phyloP scores from a whole-genome alignment of 305 asterid species.

The Withania somnifera region DNA sequence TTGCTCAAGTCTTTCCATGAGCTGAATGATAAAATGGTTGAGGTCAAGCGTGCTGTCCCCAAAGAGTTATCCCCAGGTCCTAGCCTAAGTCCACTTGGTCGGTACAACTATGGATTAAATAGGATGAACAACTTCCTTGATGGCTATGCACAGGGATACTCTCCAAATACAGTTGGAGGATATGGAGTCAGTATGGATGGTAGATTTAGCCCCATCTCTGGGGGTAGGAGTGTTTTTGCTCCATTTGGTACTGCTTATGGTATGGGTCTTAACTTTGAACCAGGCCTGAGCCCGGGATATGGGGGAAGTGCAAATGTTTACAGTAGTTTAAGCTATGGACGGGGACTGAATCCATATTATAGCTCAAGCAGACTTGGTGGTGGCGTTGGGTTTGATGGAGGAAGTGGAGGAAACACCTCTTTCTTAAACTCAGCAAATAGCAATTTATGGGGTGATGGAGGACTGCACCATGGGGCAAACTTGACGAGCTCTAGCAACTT shows the following conservation, averaged over 20 bases:
- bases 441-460: slow-evolving; percentile 31
- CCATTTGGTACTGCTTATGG: slow-evolving; percentile 26
- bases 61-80: slow-evolving; percentile 36
- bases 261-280: slow-evolving; percentile 28
- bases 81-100: slow-evolving; percentile 22
- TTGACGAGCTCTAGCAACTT: slow-evolving; percentile 9
- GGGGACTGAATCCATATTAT: slow-evolving; percentile 21
- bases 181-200: slow-evolving; percentile 38
- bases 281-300: slow-evolving; percentile 23
- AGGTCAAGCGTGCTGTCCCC: slow-evolving; percentile 35
- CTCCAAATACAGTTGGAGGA: slow-evolving; percentile 26
- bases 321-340: slow-evolving; percentile 27
- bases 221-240: slow-evolving; percentile 15
- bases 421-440: slow-evolving; percentile 20
- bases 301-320: slow-evolving; percentile 19
- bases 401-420: slow-evolving; percentile 27
- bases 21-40: slow-evolving; percentile 24
- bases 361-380: slow-evolving; percentile 23
- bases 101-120: slow-evolving; percentile 24
- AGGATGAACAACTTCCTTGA: slow-evolving; percentile 29
- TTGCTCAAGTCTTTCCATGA: slow-evolving; percentile 17
- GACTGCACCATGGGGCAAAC: slow-evolving; percentile 14
- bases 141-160: slow-evolving; percentile 29
- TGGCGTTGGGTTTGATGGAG: slow-evolving; percentile 24
- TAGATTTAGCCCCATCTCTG: slow-evolving; percentile 20